Conservation (phyloP, 106 monocot species). For the Dioscorea zingiberensis region DNA sequence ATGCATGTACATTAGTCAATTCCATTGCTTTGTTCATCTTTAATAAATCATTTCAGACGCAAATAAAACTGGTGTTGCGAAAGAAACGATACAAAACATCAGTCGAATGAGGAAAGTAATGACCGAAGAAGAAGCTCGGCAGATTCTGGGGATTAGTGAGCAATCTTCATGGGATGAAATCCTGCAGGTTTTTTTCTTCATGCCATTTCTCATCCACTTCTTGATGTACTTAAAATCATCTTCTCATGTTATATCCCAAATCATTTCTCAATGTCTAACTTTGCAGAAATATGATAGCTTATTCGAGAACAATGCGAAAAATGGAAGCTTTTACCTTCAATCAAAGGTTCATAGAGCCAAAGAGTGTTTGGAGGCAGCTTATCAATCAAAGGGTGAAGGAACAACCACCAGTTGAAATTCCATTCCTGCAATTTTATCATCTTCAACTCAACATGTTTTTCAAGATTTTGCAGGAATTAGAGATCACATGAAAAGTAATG, state of each 20-base stretch:
- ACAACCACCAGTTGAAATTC: constrained; percentile 4
- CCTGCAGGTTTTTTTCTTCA: constrained; percentile 30
- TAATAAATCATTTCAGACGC: constrained; percentile 42
- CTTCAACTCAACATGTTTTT: too few species aligned
- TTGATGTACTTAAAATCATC: not conserved
- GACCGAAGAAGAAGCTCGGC: constrained; percentile 89
- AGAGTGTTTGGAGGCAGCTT: constrained; percentile 66
- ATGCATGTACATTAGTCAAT: not conserved
- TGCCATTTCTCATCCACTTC: too few species aligned
- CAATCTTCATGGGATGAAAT: constrained; percentile 80
- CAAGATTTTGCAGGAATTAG: too few species aligned
- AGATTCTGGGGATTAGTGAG: constrained; percentile 73
- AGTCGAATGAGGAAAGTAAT: constrained; percentile 56
- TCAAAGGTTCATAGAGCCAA: constrained; percentile 93
- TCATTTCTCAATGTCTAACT: not conserved
- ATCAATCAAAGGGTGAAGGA: constrained; percentile 28
- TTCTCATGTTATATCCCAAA: too few species aligned
- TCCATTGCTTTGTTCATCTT: not conserved
- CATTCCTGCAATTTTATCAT: not conserved
- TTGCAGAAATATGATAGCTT: constrained; percentile 73
- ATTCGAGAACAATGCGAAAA: constrained; percentile 77
- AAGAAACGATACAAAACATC: constrained; percentile 68
- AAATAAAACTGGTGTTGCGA: constrained; percentile 77
- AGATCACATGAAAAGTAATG: too few species aligned
- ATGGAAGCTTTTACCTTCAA: constrained; percentile 87